Base-by-base conservation (phyloP, 163 green algal species). In the Trebouxiophyceae sp. region DNA sequence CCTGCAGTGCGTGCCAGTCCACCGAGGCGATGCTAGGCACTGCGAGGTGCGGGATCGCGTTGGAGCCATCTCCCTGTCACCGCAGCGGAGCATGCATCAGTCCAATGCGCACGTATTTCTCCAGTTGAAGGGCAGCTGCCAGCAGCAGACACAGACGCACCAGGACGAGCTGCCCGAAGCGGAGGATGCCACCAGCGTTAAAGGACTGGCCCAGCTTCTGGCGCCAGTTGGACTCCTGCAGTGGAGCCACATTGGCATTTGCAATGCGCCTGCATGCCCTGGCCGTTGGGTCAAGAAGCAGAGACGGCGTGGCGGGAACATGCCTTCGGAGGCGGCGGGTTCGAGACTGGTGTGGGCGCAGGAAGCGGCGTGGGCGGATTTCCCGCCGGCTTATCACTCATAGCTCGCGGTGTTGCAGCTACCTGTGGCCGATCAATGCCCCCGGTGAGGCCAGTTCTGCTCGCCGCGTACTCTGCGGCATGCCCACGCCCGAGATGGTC, bases 21-120 rank as follows among this genome's bases (percentile, higher is more conserved):
- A 95, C 63, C 67, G 67, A 73, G 0, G 68, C 31, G 23, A 95
- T 84, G 65, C 87, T 72, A 4, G 73, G 63, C 31, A 90, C 84
- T 0, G 67, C 67, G 7, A 95, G 4, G 67, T 95, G 88, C 0
- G 88, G 85, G 32, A 95, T 29, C 5, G 79, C 78, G 22, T 88
- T 54, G 24, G 63, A 56, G n/a, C 69, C 68, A 29, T 88, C 64
- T 2, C 74, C 67, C 83, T 88, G 75, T 5, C 24, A 6, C n/a
- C n/a, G n/a, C n/a, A n/a, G n/a, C n/a, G n/a, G n/a, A n/a, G 7
- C 28, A 12, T 6, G 45, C 23, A 19, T 29, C 34, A 20, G 62
- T 32, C 1, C 6, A 45, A 4, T 20, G 16, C 4, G 24, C 3
- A 62, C 26, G 56, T 31, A 5, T 54, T 0, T 54, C 24, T 54